Percentiles rank a stretch among this genome's conserved stretches.
phyloP scores from a whole-genome alignment of 257 asterid genomes.

The Solanum bulbocastanum region DNA sequence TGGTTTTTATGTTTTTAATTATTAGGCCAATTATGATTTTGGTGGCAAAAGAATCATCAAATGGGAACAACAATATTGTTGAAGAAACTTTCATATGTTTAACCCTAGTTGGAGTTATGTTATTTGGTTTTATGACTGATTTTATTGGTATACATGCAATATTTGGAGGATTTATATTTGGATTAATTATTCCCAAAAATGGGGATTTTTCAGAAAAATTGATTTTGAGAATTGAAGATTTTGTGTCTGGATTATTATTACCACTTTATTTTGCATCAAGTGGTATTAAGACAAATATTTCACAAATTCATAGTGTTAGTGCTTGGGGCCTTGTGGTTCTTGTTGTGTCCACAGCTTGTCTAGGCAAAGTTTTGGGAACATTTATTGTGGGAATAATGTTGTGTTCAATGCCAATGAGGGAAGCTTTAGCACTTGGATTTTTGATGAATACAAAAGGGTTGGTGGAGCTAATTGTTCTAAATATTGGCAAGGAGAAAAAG shows the following conservation, averaged over 20 bases:
- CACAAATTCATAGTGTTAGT: conserved; percentile 19
- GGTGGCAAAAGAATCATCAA: conserved; percentile 26
- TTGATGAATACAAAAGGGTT: conserved; percentile 70
- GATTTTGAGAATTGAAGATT: conserved; percentile 42
- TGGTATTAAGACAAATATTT: conserved; percentile 39
- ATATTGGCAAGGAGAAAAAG: not conserved
- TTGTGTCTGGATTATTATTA: conserved; percentile 46
- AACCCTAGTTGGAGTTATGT: conserved; percentile 46
- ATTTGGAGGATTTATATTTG: conserved; percentile 57
- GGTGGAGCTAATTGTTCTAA: conserved; percentile 19
- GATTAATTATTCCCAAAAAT: conserved; percentile 42
- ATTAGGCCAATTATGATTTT: conserved; percentile 45
- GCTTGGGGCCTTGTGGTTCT: conserved; percentile 55
- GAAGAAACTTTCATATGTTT: conserved; percentile 41
- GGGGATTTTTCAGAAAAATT: conserved; percentile 30
- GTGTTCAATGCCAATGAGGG: conserved; percentile 41
- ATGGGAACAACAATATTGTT: conserved; percentile 16
- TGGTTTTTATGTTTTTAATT: conserved; percentile 27
- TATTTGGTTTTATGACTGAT: conserved; percentile 49
- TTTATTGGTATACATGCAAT: conserved; percentile 56
- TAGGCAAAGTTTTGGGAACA: conserved; percentile 51
- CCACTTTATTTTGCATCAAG: conserved; percentile 53
- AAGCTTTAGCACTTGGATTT: conserved; percentile 47
- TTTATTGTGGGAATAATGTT: conserved; percentile 41
- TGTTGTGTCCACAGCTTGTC: conserved; percentile 39